phyloP scores from a whole-genome alignment of 2,329 filamentous ascomycete genomes.

The Diaporthe sp. region DNA sequence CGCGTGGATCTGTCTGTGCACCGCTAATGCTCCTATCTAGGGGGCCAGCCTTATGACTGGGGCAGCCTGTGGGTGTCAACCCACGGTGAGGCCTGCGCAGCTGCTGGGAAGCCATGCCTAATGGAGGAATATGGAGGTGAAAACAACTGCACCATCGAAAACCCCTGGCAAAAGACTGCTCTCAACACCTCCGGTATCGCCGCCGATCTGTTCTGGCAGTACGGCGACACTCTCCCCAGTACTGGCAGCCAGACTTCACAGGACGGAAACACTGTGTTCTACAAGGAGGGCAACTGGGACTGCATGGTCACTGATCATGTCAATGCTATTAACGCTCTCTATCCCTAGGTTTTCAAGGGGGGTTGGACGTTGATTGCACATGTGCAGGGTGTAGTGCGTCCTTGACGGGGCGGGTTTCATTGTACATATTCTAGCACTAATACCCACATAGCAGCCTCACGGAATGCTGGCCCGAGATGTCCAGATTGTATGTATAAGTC shows the following conservation, averaged over 20 bases:
- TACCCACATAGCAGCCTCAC: neutral
- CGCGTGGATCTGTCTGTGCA: no score
- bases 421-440: conserved; percentile 10
- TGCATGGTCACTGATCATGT: conserved; percentile 37
- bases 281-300: conserved; percentile 34
- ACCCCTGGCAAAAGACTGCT: conserved; percentile 37
- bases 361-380: neutral
- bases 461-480: neutral
- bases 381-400: no score
- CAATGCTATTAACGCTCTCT: conserved; percentile 33
- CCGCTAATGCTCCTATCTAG: conserved; percentile 10
- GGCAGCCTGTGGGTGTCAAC: conserved; percentile 36
- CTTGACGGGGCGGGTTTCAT: neutral
- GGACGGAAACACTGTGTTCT: conserved; percentile 38
- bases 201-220: conserved; percentile 38
- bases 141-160: conserved; percentile 37
- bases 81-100: conserved; percentile 35
- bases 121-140: conserved; percentile 36
- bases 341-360: neutral
- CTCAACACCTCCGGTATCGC: conserved; percentile 36
- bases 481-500: neutral
- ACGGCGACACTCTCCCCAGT: conserved; percentile 36
- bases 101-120: conserved; percentile 36
- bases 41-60: conserved; percentile 35
- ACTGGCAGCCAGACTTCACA: conserved; percentile 33